Conservation (phyloP, 164 flowering plant genomes). For the Dillenia turbinata region DNA sequence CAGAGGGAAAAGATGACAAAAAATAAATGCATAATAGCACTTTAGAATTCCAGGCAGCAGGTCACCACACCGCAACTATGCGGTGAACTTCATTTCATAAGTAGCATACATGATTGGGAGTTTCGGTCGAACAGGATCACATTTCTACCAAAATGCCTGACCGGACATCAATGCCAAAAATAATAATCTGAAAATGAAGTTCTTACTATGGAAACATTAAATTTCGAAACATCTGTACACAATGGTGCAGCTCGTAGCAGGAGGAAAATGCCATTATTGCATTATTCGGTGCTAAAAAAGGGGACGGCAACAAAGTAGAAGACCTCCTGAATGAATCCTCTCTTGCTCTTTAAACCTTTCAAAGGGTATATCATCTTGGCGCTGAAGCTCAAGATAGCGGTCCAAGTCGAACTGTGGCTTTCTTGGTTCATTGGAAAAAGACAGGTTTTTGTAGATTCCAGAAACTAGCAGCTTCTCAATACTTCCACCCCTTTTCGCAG, state of each 20-base stretch:
- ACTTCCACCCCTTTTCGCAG: conserved; percentile 13
- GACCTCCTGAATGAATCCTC: conserved; percentile 59
- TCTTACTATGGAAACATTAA: no score
- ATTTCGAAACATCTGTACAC: neutral
- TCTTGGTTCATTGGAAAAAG: conserved; percentile 5
- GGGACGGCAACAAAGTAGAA: conserved; percentile 41
- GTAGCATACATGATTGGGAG: no score
- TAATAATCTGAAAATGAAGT: no score
- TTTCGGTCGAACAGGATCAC: no score
- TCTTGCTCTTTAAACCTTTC: conserved; percentile 57
- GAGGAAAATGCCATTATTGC: neutral
- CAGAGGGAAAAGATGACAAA: no score
- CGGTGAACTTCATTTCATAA: no score
- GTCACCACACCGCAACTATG: no score
- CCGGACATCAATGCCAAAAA: no score
- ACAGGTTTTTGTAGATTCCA: conserved; percentile 11
- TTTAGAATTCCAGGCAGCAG: no score
- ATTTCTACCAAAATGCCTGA: no score
- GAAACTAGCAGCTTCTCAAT: conserved; percentile 11
- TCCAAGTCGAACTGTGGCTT: conserved; percentile 43
- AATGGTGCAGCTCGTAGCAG: neutral
- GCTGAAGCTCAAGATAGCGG: conserved; percentile 37
- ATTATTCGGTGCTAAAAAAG: conserved; percentile 10
- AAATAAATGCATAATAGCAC: no score
- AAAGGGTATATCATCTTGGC: conserved; percentile 43